A percentile compares a stretch with the other conserved stretches of the same genome.
Conservation (phyloP, 176 grass and related monocot species). For the Avena insularis region DNA sequence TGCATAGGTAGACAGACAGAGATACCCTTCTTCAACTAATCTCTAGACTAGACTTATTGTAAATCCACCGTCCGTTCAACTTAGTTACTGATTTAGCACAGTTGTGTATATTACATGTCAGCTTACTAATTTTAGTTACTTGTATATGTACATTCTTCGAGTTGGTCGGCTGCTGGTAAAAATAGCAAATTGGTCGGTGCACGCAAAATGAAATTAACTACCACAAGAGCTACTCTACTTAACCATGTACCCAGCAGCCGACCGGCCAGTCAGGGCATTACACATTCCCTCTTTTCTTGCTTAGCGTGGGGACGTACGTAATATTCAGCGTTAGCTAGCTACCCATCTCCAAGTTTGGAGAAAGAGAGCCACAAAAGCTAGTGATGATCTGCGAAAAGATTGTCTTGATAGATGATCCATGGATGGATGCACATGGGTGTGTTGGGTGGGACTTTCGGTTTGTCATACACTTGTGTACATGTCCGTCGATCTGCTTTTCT, state of each 20-base stretch:
- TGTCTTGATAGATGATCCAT: neutral
- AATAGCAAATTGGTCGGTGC: neutral
- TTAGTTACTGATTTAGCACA: neutral
- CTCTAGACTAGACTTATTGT: neutral
- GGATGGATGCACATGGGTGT: conserved; percentile 28
- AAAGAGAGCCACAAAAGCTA: conserved; percentile 1
- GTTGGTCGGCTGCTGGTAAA: neutral
- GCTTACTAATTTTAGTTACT: neutral
- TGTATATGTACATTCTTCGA: neutral
- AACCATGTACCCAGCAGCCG: neutral
- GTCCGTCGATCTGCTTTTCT: neutral
- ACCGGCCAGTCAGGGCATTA: neutral
- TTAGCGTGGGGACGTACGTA: neutral
- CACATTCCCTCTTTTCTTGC: neutral
- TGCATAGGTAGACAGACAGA: neutral
- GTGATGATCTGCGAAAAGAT: conserved; percentile 35
- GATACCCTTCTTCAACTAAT: neutral
- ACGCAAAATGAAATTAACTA: too few relatives aligned
- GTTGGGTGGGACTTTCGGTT: conserved; percentile 41
- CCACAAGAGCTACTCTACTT: too few relatives aligned
- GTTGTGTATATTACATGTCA: neutral
- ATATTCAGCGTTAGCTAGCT: conserved; percentile 14
- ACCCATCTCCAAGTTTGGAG: conserved; percentile 12
- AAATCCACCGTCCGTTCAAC: neutral
- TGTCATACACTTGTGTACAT: neutral